Evolutionary conservation across 441 rosid genomes (phyloP), one percentile per base, ranked within the genome.

Genomic region (Syzygium syzygioides): DNA sequence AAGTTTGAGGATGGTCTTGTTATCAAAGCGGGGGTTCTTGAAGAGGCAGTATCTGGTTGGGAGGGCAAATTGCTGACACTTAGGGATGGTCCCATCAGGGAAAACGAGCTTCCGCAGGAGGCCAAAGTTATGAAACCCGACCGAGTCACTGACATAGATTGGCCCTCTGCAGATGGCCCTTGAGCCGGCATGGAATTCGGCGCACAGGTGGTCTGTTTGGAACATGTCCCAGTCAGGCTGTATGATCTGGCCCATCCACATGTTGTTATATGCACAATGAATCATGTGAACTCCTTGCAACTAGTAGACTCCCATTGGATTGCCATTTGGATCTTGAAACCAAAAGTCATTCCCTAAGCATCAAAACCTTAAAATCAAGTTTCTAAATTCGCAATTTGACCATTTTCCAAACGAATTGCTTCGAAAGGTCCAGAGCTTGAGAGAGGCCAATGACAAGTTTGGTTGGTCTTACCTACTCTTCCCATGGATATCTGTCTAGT

Each of bases 151-250:
- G 12, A 97, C 92, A 86, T 97, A 97, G 28, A 97, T 86, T 0
- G 98, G 98, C n/a, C 99, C 99, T 84, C 99, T 98, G 12, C 94
- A 97, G 85, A 97, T 96, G 71, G 98, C 97, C 87, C 98, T 91
- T 15, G 96, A 95, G 5, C 96, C 96, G 2, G 98, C 97, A 87
- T 97, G 99, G 87, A 92, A 97, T 89, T 97, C 92, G 37, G 99
- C 98, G 79, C 97, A 95, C 76, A 90, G 89, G 86, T 97, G 99
- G 80, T 96, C 96, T 8, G 99, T 96, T 79, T 95, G 98, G 91
- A 97, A 97, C 98, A 97, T 96, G 80, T 97, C 99, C 99, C 99
- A 95, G 86, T 97, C 98, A 14, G 99, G 98, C 52, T 94, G 96
- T 45, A 95, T 93, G 85, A 96, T 92, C 56, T 96, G 96, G 18